phyloP scores from a whole-genome alignment of 2,329 filamentous ascomycete species.

The Monilinia vaccinii-corymbosi region DNA sequence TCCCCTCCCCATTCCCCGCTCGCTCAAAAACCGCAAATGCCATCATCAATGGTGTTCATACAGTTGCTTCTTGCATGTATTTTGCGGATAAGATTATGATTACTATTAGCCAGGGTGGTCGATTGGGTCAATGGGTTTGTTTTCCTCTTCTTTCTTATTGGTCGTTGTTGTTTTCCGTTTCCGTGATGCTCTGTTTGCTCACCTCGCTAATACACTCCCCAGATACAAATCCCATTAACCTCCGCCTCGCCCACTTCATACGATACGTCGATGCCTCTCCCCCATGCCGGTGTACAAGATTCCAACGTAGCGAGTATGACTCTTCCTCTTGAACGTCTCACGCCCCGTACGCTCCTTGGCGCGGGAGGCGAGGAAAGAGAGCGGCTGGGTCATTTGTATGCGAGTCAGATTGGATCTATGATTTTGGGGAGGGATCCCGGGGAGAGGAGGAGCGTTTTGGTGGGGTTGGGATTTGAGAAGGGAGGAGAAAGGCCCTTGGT shows the following conservation, averaged over 20 bases:
- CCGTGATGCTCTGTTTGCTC: neutral
- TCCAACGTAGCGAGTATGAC: conserved; percentile 38
- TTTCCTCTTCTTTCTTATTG: neutral
- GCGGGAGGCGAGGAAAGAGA: conserved; percentile 73
- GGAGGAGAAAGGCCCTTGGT: conserved; percentile 34
- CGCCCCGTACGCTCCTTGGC: conserved; percentile 78
- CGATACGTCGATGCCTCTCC: conserved; percentile 40
- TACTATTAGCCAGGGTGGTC: conserved; percentile 77
- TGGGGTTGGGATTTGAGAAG: conserved; percentile 51
- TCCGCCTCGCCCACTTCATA: conserved; percentile 51
- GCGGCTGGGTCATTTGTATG: conserved; percentile 77
- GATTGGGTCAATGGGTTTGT: conserved; percentile 83
- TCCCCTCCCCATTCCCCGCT: conserved; percentile 24
- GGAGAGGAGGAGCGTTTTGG: conserved; percentile 49
- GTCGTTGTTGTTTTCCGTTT: neutral
- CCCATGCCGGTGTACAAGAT: conserved; percentile 11
- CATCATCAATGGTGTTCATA: conserved; percentile 56
- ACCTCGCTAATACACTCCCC: neutral
- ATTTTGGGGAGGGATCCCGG: conserved; percentile 63
- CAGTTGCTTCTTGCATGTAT: conserved; percentile 61
- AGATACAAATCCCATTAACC: conserved; percentile 75
- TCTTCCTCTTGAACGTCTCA: conserved; percentile 76
- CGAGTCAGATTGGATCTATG: conserved; percentile 77
- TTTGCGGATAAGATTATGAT: conserved; percentile 90
- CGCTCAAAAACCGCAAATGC: conserved; percentile 38